phyloP scores from a whole-genome alignment of 2,329 filamentous ascomycete genomes.

The Colletotrichum lentis region DNA sequence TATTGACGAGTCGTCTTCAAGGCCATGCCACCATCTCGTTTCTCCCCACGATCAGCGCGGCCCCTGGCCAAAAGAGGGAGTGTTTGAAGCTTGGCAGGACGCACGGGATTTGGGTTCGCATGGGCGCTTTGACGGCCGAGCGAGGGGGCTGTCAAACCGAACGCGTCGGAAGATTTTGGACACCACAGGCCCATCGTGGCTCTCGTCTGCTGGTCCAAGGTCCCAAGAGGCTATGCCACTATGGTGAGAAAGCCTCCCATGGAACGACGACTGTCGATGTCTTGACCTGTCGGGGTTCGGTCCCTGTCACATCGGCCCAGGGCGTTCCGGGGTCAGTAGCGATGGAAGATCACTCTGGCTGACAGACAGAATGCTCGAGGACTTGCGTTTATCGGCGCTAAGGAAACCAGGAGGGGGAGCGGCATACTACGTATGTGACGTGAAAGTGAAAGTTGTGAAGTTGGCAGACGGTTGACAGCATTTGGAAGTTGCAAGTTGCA shows the following conservation, averaged over 20 bases:
- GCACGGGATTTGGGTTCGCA: slow-evolving; percentile 30
- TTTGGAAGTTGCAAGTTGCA: background rate
- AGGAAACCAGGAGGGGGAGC: background rate
- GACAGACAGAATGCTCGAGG: slow-evolving; percentile 20
- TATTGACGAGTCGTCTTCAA: slow-evolving; percentile 21
- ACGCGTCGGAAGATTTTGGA: slow-evolving; percentile 29
- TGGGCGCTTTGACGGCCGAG: slow-evolving; percentile 31
- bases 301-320: slow-evolving; percentile 29
- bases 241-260: background rate
- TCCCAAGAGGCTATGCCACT: background rate
- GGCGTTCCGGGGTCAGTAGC: slow-evolving; percentile 13
- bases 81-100: slow-evolving; percentile 31
- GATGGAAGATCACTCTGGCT: slow-evolving; percentile 14
- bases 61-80: slow-evolving; percentile 4
- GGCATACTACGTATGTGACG: slow-evolving; percentile 7
- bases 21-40: slow-evolving; percentile 8
- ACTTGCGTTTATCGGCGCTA: slow-evolving; percentile 3
- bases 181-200: background rate
- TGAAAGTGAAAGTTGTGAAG: slow-evolving; percentile 9
- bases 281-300: slow-evolving; percentile 14
- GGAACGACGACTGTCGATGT: background rate
- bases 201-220: background rate
- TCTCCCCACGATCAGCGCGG: slow-evolving; percentile 1
- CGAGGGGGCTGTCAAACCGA: slow-evolving; percentile 29
- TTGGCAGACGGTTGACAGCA: background rate